A percentile compares a stretch with the other conserved stretches of the same genome.
phyloP scores from a whole-genome alignment of 1,284 basidiomycete genomes.

The Malassezia psittaci region DNA sequence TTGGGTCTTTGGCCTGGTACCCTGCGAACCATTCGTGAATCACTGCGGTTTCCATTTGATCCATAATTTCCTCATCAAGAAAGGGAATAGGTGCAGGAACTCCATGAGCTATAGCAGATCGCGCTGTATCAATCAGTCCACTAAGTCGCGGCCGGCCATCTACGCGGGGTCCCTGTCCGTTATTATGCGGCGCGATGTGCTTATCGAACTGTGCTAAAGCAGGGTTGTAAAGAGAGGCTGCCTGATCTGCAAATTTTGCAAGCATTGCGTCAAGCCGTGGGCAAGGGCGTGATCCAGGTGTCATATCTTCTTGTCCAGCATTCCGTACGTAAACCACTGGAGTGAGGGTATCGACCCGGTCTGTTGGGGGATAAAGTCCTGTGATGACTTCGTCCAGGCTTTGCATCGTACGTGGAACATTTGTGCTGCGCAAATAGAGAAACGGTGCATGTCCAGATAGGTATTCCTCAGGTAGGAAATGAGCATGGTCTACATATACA shows the following conservation, averaged over 20 bases:
- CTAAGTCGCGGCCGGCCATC: conserved; percentile 67
- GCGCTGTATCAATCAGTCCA: conserved; percentile 65
- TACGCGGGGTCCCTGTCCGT: conserved; percentile 61
- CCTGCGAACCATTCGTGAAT: conserved; percentile 70
- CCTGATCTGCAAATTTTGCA: conserved; percentile 24
- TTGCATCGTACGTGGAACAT: conserved; percentile 66
- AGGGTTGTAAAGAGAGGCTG: conserved; percentile 59
- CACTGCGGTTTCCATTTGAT: conserved; percentile 60
- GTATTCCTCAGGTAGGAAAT: conserved; percentile 35
- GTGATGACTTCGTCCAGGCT: conserved; percentile 64
- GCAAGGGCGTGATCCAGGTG: conserved; percentile 61
- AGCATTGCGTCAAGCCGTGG: conserved; percentile 52
- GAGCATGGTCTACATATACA: conserved; percentile 62
- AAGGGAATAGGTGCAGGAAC: conserved; percentile 48
- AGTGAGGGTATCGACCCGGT: conserved; percentile 15
- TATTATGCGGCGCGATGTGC: conserved; percentile 60
- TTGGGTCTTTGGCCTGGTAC: conserved; percentile 33
- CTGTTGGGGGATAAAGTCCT: conserved; percentile 49
- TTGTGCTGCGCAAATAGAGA: conserved; percentile 55
- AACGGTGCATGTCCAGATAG: neutral
- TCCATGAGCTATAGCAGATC: conserved; percentile 58
- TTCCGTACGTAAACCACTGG: conserved; percentile 30
- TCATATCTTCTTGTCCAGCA: conserved; percentile 61
- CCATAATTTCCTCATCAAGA: conserved; percentile 15
- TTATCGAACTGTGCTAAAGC: conserved; percentile 58